Percentiles rank a stretch among this genome's conserved stretches.
Conservation (phyloP, 495 filamentous ascomycete species). For the Annulohypoxylon stygium region DNA sequence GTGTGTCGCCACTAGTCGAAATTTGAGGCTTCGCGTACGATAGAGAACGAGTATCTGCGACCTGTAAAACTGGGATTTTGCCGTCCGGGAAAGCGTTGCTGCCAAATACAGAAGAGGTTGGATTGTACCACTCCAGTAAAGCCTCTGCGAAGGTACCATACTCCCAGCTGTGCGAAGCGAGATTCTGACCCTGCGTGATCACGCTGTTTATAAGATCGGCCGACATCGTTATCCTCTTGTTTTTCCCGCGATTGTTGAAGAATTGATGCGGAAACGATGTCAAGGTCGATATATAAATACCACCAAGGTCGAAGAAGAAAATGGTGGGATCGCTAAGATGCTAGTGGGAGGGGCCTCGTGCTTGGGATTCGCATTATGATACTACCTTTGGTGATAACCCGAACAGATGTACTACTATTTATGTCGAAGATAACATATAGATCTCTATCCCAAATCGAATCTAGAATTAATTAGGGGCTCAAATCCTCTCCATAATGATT, state of each 20-base stretch:
- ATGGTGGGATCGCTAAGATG: background rate
- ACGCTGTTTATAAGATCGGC: conserved; percentile 40
- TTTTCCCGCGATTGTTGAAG: background rate
- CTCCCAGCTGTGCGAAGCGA: conserved; percentile 61
- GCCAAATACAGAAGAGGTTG: conserved; percentile 60
- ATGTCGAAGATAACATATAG: conserved; percentile 1
- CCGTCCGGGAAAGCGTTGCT: conserved; percentile 57
- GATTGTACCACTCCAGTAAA: conserved; percentile 62
- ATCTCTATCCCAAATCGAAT: background rate
- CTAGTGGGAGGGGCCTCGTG: background rate
- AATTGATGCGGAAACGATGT: background rate
- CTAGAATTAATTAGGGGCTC: background rate
- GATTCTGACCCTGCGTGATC: conserved; percentile 39
- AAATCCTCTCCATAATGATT: background rate
- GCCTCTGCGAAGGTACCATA: conserved; percentile 63
- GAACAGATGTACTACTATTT: background rate
- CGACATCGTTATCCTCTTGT: conserved; percentile 26
- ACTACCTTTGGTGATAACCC: background rate
- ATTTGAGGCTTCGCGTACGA: conserved; percentile 56
- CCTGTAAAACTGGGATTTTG: conserved; percentile 53
- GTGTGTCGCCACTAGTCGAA: conserved; percentile 44
- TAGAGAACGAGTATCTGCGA: conserved; percentile 46
- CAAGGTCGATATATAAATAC: conserved; percentile 4
- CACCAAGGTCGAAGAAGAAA: background rate
- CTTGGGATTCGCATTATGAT: background rate